Percentiles rank a stretch among this genome's conserved stretches.
Conservation (phyloP, 257 asterid species). For the Ligustrum vulgare region DNA sequence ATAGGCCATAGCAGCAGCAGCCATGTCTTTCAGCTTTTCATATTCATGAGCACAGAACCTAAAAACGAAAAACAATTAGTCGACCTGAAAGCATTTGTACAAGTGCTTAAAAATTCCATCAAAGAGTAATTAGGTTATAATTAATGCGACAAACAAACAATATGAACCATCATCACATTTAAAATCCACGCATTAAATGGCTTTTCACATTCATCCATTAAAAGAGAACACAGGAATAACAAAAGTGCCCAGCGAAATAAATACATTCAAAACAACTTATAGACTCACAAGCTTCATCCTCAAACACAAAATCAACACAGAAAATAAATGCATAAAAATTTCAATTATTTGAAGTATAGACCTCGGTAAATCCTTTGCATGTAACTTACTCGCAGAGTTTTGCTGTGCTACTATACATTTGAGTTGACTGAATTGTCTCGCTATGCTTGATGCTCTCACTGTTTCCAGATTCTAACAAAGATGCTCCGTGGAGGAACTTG, state of each 20-base stretch:
- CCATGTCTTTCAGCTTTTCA: constrained; percentile 84
- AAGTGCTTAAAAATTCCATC: constrained; percentile 18
- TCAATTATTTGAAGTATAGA: constrained; percentile 16
- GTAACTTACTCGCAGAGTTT: constrained; percentile 93
- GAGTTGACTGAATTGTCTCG: constrained; percentile 70
- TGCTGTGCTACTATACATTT: constrained; percentile 92
- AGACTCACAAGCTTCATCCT: not conserved
- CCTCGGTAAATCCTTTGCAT: not conserved
- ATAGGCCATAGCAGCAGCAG: constrained; percentile 92
- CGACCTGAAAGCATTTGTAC: constrained; percentile 27
- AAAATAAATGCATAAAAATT: not conserved
- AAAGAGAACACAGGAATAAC: constrained; percentile 11
- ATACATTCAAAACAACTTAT: constrained; percentile 10
- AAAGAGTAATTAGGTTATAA: constrained; percentile 5
- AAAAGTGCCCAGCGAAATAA: not conserved
- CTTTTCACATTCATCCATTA: not conserved
- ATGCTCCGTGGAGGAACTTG: constrained; percentile 94
- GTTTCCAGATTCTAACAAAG: constrained; percentile 75
- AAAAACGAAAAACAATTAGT: constrained; percentile 27
- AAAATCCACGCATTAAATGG: not conserved
- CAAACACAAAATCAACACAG: not conserved
- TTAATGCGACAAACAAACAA: constrained; percentile 10
- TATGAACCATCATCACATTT: not conserved
- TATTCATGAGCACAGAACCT: constrained; percentile 96
- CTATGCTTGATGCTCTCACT: constrained; percentile 70